phyloP scores from a whole-genome alignment of 1,284 basidiomycete genomes.

The Kalmanozyma brasiliensis region DNA sequence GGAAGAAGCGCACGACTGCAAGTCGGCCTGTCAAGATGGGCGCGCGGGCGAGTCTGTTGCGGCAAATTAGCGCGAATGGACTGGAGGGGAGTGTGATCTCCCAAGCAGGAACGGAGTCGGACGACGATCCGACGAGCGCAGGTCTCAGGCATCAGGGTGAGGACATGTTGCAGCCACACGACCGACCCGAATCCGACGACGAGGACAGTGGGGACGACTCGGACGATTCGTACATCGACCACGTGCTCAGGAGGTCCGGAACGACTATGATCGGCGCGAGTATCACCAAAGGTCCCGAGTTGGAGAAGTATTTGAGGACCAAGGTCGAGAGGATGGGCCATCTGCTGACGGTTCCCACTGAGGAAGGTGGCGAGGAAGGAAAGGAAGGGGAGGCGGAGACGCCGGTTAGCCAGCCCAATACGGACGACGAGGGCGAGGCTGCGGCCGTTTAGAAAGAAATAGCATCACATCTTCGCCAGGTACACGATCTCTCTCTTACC shows the following conservation, averaged over 20 bases:
- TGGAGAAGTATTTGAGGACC: slow-evolving; percentile 94
- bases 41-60: slow-evolving; percentile 6
- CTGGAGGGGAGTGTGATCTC: slow-evolving; percentile 44
- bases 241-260: slow-evolving; percentile 73
- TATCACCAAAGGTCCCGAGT: slow-evolving; percentile 82
- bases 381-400: slow-evolving; percentile 1
- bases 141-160: slow-evolving; percentile 27
- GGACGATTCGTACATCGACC: slow-evolving; percentile 56
- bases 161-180: slow-evolving; percentile 20
- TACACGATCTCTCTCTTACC: too few relatives aligned
- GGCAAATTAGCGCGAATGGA: slow-evolving; percentile 16
- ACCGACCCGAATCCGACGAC: slow-evolving; percentile 18
- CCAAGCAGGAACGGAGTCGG: slow-evolving; percentile 25
- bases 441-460: too few relatives aligned
- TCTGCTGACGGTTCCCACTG: slow-evolving; percentile 76
- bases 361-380: neutral
- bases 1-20: slow-evolving; percentile 6
- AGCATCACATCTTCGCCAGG: too few relatives aligned
- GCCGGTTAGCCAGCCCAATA: slow-evolving; percentile 33
- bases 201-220: slow-evolving; percentile 41
- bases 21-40: neutral
- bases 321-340: slow-evolving; percentile 98
- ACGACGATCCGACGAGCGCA: slow-evolving; percentile 19
- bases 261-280: slow-evolving; percentile 86
- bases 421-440: slow-evolving; percentile 17